Base-by-base conservation (phyloP, 2,329 filamentous ascomycete species). In the Cytospora piceae region DNA sequence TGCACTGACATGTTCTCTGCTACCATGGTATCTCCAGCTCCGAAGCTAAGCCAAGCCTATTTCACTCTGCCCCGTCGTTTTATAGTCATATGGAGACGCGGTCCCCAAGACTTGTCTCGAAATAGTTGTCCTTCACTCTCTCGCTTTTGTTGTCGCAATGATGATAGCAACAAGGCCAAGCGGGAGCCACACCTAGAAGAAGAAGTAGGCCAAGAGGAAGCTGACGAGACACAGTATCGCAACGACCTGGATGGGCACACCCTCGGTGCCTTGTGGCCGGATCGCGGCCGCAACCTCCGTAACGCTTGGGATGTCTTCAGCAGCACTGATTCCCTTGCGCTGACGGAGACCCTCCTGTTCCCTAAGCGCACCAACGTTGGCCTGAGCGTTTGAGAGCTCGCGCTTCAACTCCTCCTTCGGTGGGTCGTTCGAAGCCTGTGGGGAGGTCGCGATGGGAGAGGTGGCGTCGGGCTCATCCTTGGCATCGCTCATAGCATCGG, bases 121-220 rank as follows among this genome's bases (percentile, higher is more conserved):
- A 5, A 22, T 20, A 27, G 61, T 37, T 22, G 39, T 52, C 20
- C 27, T 49, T 54, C 61, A 52, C 15, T 57, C 46, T 24, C 46
- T 37, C 53, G 49, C 39, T 51, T 29, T 20, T 11, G 31, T 34
- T 17, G 15, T 39, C 51, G 8, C 31, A 29, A 51, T 37, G 39
- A 63, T 27, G 34, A 63, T 9, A 14, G 56, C 61, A 63, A 39
- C 42, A 6, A 34, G 17, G 34, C 29, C 53, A 24, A 32, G n/a
- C 29, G 22, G 31, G 39, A 37, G 37, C 53, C 55, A 55, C 49
- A 37, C 32, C 65, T 88, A 99, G 79, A 99, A 99, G 83, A 99
- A 93, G 78, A 98, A 87, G 80, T 97, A 99, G 63, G 93, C 95
- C 72, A 98, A 85, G 74, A 99, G 79, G 81, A 99, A 99, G 82